Evolutionary conservation across 1,284 basidiomycete genomes (phyloP).

Genomic region (Sanguinoderma infundibulare): DNA sequence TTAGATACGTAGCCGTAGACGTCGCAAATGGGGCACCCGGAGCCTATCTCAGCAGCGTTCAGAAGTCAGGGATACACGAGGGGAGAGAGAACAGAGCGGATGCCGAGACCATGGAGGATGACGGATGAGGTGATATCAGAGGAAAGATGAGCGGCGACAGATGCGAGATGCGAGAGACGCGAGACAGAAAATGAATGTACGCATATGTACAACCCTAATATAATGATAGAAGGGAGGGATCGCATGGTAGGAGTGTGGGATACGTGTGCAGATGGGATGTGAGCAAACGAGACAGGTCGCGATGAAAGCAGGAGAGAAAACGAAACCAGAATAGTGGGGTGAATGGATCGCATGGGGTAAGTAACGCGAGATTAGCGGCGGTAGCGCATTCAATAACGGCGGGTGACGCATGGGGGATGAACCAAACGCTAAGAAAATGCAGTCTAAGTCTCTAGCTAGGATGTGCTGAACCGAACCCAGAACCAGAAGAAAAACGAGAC

Average conservation of each 20-base stretch:
- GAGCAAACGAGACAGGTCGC: no score
- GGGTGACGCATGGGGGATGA: not conserved
- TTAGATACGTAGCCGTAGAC: not conserved
- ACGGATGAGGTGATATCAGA: not conserved
- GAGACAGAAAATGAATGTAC: not conserved
- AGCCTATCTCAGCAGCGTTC: not conserved
- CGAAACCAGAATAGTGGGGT: not conserved
- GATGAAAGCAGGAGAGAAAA: not conserved
- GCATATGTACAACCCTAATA: conserved; percentile 16
- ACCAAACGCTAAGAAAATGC: conserved; percentile 12
- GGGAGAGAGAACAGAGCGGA: not conserved
- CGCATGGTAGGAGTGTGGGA: conserved; percentile 2
- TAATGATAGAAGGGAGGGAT: conserved; percentile 7
- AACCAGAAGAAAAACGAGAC: not conserved
- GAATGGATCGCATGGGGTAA: not conserved
- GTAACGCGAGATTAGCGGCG: conserved; percentile 1
- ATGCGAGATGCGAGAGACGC: not conserved
- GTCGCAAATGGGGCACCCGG: not conserved
- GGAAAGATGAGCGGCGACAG: not conserved
- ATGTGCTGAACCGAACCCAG: not conserved
- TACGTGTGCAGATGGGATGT: not conserved
- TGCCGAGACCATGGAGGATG: not conserved
- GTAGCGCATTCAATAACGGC: conserved; percentile 3
- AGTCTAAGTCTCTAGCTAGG: conserved; percentile 19
- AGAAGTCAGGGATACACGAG: not conserved